Percentiles rank a stretch among this genome's conserved stretches.
These are phyloP conservation scores for Coemansia sp. DNA, from an alignment of 192 early-diverging fungal species.

Conservation along the genomic window DNA sequence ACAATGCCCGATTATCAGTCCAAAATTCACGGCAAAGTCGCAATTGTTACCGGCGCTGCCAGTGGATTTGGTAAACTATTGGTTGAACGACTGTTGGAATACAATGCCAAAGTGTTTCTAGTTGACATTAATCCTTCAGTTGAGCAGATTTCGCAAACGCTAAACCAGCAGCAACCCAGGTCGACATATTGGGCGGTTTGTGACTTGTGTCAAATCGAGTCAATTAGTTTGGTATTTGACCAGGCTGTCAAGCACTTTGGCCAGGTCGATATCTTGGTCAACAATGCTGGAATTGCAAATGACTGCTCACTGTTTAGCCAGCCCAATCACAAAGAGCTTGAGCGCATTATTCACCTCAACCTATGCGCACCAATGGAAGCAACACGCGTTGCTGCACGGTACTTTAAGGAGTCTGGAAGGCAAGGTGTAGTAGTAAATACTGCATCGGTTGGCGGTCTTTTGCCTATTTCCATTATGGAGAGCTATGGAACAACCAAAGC, in stretches of 20 bases:
- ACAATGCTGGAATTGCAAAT: slow-evolving; percentile 66
- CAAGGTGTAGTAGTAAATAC: slow-evolving; percentile 71
- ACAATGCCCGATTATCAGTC: slow-evolving; percentile 22
- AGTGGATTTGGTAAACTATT: slow-evolving; percentile 41
- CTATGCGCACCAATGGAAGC: slow-evolving; percentile 74
- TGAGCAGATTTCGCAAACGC: slow-evolving; percentile 12
- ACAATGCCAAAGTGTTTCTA: slow-evolving; percentile 27
- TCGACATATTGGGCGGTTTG: slow-evolving; percentile 31
- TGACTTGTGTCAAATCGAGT: slow-evolving; percentile 45
- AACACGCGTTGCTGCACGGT: slow-evolving; percentile 66
- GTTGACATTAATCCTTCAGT: slow-evolving; percentile 28
- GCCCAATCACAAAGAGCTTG: slow-evolving; percentile 53
- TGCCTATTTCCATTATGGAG: slow-evolving; percentile 60
- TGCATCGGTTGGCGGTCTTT: slow-evolving; percentile 69
- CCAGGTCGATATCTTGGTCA: slow-evolving; percentile 58
- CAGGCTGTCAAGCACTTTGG: slow-evolving; percentile 57
- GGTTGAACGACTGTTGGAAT: slow-evolving; percentile 16
- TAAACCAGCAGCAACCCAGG: slow-evolving; percentile 10
- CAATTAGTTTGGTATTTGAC: slow-evolving; percentile 37
- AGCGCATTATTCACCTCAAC: slow-evolving; percentile 66
- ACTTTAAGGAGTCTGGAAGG: slow-evolving; percentile 53
- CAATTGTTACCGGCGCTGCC: slow-evolving; percentile 46
- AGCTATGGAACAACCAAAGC: slow-evolving; percentile 78
- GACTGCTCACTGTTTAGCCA: slow-evolving; percentile 52
- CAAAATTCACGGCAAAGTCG: slow-evolving; percentile 28